Percentiles rank a stretch among this genome's conserved stretches.
Evolutionary conservation across 2,329 filamentous ascomycete species (phyloP).

Genomic region (Penicillium rolfsii): DNA sequence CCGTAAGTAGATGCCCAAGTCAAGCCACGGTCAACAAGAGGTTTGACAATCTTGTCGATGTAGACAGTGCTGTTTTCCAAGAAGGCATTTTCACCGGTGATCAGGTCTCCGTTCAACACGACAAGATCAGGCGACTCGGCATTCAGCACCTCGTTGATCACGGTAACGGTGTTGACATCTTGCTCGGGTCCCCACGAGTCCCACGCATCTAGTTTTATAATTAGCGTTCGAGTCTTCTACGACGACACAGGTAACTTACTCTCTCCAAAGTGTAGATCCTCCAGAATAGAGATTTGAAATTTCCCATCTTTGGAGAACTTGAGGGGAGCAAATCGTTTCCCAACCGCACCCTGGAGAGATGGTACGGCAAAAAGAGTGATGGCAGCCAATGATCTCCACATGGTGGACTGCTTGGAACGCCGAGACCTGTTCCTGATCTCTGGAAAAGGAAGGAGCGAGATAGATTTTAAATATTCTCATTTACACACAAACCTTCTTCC

Average conservation of each 20-base stretch:
- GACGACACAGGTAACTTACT: constrained; percentile 43
- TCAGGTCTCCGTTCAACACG: constrained; percentile 71
- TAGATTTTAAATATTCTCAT: not conserved
- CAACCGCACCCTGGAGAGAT: constrained; percentile 8
- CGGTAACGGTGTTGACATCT: constrained; percentile 60
- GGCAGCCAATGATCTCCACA: constrained; percentile 1
- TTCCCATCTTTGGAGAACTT: constrained; percentile 33
- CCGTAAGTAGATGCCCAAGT: constrained; percentile 71
- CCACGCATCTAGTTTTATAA: constrained; percentile 44
- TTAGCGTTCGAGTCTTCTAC: too few relatives aligned
- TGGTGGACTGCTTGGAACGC: not conserved
- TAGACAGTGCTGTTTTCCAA: constrained; percentile 60
- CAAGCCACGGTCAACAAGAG: constrained; percentile 59
- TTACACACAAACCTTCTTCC: not conserved
- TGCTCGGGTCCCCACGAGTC: constrained; percentile 36
- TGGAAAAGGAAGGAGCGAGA: constrained; percentile 1
- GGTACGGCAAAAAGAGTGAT: constrained; percentile 1
- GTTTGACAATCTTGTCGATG: constrained; percentile 62
- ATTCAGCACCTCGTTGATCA: constrained; percentile 63
- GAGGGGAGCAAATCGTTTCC: constrained; percentile 12
- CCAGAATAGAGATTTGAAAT: constrained; percentile 63
- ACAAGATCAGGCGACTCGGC: constrained; percentile 62
- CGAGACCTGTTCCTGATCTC: not conserved
- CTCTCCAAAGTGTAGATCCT: constrained; percentile 73
- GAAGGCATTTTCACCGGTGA: constrained; percentile 67